phyloP scores from a whole-genome alignment of 257 asterid species.

The Solanum corneliomulleri region DNA sequence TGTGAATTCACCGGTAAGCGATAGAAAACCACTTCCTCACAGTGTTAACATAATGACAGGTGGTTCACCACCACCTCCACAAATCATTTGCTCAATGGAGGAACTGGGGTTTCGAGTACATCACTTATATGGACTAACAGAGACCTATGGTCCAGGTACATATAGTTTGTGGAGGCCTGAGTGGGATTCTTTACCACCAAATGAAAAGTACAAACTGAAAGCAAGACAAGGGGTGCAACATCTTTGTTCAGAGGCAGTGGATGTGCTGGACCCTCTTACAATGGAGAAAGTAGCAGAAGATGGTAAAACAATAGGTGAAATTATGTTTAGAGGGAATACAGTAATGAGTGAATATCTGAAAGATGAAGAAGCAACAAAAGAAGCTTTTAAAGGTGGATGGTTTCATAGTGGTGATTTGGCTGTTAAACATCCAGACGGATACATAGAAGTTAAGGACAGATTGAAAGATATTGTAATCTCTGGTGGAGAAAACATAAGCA shows the following conservation, averaged over 20 bases:
- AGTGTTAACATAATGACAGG: conserved; percentile 24
- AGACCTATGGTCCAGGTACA: conserved; percentile 24
- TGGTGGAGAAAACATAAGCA: conserved; percentile 29
- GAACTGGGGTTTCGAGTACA: conserved; percentile 18
- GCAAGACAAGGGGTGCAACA: conserved; percentile 29
- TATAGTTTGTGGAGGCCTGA: conserved; percentile 21
- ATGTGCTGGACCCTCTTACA: conserved; percentile 12
- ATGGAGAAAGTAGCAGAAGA: conserved; percentile 21
- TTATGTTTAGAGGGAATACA: conserved; percentile 25
- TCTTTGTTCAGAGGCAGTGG: conserved; percentile 15
- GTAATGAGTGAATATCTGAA: conserved; percentile 30
- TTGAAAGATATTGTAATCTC: conserved; percentile 23
- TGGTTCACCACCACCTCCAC: conserved; percentile 33
- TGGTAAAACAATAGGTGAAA: conserved; percentile 21
- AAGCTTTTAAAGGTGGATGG: conserved; percentile 29
- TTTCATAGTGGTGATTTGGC: conserved; percentile 28
- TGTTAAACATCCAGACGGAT: conserved; percentile 25
- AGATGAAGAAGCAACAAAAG: conserved; percentile 14
- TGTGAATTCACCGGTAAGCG: conserved; percentile 2
- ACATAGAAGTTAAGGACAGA: conserved; percentile 24
- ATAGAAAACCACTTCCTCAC: conserved; percentile 18
- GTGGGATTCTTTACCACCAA: conserved; percentile 18
- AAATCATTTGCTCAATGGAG: conserved; percentile 17
- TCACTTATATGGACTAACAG: conserved; percentile 29
- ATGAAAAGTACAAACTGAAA: conserved; percentile 5